Evolutionary conservation across 495 filamentous ascomycete genomes (phyloP).

Genomic region (Penicillium simplicissimum): DNA sequence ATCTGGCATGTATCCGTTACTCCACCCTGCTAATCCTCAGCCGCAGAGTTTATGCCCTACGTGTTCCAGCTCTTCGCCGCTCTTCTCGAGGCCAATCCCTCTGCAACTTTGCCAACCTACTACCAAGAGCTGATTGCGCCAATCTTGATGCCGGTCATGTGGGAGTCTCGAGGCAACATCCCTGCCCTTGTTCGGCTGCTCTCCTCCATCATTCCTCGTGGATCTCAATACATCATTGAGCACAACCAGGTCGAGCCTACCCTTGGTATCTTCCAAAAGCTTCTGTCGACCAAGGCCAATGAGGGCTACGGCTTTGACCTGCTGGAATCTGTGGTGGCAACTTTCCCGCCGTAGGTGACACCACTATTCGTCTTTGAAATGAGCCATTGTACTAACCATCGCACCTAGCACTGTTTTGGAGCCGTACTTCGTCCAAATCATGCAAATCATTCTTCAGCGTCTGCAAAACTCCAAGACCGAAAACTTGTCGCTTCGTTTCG

Average conservation of each 20-base stretch:
- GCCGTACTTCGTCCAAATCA: constrained; percentile 74
- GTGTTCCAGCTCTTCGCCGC: constrained; percentile 94
- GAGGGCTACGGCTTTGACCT: constrained; percentile 87
- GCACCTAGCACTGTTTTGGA: constrained; percentile 58
- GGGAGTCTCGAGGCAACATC: constrained; percentile 90
- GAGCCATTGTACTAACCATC: constrained; percentile 11
- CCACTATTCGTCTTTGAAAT: not conserved
- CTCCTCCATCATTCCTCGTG: constrained; percentile 78
- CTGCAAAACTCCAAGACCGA: constrained; percentile 79
- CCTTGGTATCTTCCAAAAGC: constrained; percentile 88
- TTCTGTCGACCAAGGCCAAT: constrained; percentile 70
- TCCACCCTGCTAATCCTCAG: constrained; percentile 18
- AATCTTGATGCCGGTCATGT: constrained; percentile 73
- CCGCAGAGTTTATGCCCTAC: constrained; percentile 88
- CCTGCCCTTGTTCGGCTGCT: constrained; percentile 85
- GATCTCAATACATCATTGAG: constrained; percentile 65
- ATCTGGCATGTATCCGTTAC: not conserved
- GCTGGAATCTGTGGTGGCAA: constrained; percentile 72
- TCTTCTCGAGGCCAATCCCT: constrained; percentile 78
- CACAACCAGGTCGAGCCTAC: constrained; percentile 78
- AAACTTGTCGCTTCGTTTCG: constrained; percentile 75
- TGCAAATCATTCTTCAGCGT: constrained; percentile 78
- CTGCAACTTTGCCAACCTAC: constrained; percentile 68
- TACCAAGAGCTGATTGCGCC: constrained; percentile 74
- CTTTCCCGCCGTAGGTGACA: constrained; percentile 65